Evolutionary conservation across 768 basidiomycete genomes (phyloP).

Genomic region (Artomyces pyxidatus): DNA sequence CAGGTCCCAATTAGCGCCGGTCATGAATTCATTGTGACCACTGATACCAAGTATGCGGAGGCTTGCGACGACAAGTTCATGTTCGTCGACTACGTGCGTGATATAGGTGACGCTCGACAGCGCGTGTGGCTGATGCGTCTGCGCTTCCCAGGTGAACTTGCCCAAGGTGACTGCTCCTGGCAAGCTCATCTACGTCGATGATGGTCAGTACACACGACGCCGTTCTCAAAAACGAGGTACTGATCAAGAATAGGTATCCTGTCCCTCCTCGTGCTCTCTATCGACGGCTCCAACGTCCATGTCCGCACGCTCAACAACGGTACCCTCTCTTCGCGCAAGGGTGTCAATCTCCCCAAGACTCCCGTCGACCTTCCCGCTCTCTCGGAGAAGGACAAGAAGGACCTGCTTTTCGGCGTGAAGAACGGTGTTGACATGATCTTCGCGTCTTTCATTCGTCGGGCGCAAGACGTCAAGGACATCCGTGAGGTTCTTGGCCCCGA

Average conservation of each 20-base stretch:
- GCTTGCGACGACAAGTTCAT: conserved; percentile 75
- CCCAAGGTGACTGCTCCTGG: conserved; percentile 96
- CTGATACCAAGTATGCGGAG: conserved; percentile 74
- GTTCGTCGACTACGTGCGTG: conserved; percentile 88
- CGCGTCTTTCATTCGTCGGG: conserved; percentile 96
- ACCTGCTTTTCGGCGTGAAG: conserved; percentile 89
- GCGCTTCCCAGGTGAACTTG: conserved; percentile 60
- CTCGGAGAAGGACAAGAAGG: conserved; percentile 96
- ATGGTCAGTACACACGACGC: conserved; percentile 44
- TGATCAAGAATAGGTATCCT: conserved; percentile 52
- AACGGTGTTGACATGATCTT: conserved; percentile 99
- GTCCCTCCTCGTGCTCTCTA: conserved; percentile 84
- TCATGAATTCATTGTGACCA: conserved; percentile 88
- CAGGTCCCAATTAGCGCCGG: conserved; percentile 82
- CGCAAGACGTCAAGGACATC: conserved; percentile 90
- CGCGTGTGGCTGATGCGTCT: too few species aligned
- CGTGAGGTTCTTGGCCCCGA: conserved; percentile 90
- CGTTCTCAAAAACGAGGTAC: background rate
- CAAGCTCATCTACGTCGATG: conserved; percentile 95
- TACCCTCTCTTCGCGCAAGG: conserved; percentile 91
- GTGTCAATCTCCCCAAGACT: conserved; percentile 98
- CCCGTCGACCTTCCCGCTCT: conserved; percentile 95
- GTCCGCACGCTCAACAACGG: conserved; percentile 91
- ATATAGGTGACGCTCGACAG: too few species aligned
- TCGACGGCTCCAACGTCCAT: conserved; percentile 73